Percentiles rank a stretch among this genome's conserved stretches.
Evolutionary conservation across 495 filamentous ascomycete species (phyloP).

Genomic region (Talaromyces liani): DNA sequence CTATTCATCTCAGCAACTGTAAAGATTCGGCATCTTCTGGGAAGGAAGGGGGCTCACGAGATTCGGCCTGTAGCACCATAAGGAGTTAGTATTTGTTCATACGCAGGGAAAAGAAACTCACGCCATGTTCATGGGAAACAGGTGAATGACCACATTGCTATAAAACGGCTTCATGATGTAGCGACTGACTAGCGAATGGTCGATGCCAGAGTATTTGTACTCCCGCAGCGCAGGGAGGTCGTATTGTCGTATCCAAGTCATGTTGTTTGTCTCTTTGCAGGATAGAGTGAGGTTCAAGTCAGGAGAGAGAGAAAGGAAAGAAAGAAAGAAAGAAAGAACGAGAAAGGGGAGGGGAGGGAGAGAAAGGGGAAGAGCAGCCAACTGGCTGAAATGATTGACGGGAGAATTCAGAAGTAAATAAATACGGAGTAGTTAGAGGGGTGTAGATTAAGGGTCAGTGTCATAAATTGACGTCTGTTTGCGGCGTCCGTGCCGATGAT

Average conservation of each 20-base stretch:
- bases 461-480: not conserved
- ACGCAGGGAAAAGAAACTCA: slow-evolving; percentile 33
- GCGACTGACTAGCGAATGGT: slow-evolving; percentile 79
- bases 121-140: slow-evolving; percentile 95
- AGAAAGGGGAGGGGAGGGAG: slow-evolving; percentile 7
- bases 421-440: no score
- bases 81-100: slow-evolving; percentile 12
- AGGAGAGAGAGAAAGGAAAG: not conserved
- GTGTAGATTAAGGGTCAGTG: not conserved
- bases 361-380: not conserved
- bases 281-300: not conserved
- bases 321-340: not conserved
- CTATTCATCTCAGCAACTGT: slow-evolving; percentile 21
- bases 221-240: slow-evolving; percentile 77
- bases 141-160: slow-evolving; percentile 84
- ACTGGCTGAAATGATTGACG: not conserved
- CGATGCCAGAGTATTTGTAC: slow-evolving; percentile 89
- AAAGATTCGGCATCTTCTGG: not conserved
- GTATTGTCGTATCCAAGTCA: slow-evolving; percentile 89
- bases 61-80: slow-evolving; percentile 43
- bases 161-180: slow-evolving; percentile 98
- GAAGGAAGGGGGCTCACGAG: slow-evolving; percentile 36
- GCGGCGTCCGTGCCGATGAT: not conserved
- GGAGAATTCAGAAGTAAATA: not conserved
- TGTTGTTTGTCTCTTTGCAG: slow-evolving; percentile 13